A percentile compares a stretch with the other conserved stretches of the same genome.
These are phyloP conservation scores for Blastobotrys attinorum DNA, from an alignment of 805 yeast species.

Conservation along the genomic window DNA sequence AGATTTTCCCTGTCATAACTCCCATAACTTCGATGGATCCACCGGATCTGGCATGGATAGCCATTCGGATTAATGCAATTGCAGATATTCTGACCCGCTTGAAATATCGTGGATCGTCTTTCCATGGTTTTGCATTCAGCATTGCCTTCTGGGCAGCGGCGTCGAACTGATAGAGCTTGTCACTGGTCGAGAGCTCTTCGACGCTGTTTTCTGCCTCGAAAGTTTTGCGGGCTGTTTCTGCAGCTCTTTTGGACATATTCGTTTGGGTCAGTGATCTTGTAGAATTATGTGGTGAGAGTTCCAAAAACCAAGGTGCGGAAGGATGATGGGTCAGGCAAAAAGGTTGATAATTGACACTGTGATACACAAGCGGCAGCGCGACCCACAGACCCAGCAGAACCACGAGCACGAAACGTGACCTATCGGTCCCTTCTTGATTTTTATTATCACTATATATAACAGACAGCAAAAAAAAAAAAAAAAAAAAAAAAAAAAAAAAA, in stretches of 20 bases:
- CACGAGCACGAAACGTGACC: too few species aligned
- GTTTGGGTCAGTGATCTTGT: background rate
- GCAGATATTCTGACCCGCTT: slow-evolving; percentile 57
- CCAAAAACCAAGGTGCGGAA: too few species aligned
- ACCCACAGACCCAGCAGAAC: too few species aligned
- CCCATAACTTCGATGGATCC: slow-evolving; percentile 94
- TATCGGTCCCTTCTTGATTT: too few species aligned
- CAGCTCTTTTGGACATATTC: background rate
- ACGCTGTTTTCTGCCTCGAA: slow-evolving; percentile 27
- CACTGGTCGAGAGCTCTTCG: slow-evolving; percentile 16
- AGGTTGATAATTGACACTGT: too few species aligned
- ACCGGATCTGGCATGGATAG: slow-evolving; percentile 73
- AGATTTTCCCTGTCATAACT: slow-evolving; percentile 74
- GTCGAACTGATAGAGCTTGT: slow-evolving; percentile 23
- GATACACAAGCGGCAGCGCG: too few species aligned
- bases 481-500: too few species aligned
- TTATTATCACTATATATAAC: too few species aligned
- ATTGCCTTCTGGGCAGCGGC: slow-evolving; percentile 23
- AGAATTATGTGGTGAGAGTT: background rate
- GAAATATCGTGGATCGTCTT: slow-evolving; percentile 50
- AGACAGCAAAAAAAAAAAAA: too few species aligned
- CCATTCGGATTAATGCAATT: slow-evolving; percentile 66
- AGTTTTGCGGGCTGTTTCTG: background rate
- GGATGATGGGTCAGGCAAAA: too few species aligned
- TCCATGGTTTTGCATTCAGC: slow-evolving; percentile 29